phyloP scores from a whole-genome alignment of 371 early-diverging fungal species.

The Umbelopsis sp. region DNA sequence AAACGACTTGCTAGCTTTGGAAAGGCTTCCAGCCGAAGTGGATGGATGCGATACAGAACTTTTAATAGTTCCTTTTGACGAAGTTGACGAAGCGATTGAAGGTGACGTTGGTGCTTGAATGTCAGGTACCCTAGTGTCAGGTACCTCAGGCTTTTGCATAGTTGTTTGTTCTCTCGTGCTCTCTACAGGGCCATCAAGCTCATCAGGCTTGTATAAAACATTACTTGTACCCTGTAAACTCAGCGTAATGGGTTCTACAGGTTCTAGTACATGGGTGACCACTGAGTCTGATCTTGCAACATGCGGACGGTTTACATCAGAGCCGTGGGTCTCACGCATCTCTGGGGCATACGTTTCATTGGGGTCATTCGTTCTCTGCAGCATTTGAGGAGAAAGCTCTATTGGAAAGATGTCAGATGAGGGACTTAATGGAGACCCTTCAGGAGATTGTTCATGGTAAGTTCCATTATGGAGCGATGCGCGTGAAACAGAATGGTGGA shows the following conservation, averaged over 20 bases:
- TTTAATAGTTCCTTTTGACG: not conserved
- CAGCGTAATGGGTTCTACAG: not conserved
- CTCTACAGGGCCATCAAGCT: not conserved
- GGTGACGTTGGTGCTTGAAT: not conserved
- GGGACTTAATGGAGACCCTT: not conserved
- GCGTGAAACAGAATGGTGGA: too few relatives aligned
- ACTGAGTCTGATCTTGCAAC: not conserved
- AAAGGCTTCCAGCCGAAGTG: too few relatives aligned
- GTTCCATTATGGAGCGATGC: not conserved
- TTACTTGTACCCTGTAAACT: not conserved
- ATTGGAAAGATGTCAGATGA: not conserved
- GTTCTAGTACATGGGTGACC: not conserved
- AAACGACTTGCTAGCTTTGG: not conserved
- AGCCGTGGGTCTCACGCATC: too few relatives aligned
- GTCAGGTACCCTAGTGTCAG: not conserved
- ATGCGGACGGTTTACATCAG: not conserved
- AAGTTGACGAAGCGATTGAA: not conserved
- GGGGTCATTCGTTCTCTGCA: not conserved
- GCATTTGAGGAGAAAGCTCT: not conserved
- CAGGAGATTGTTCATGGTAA: not conserved
- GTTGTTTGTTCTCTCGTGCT: not conserved
- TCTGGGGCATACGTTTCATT: not conserved
- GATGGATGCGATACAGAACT: not conserved
- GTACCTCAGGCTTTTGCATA: too few relatives aligned
- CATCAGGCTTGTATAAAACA: not conserved